Percentiles rank a stretch among this genome's conserved stretches.
These are phyloP conservation scores for Debaryomyces sp. DNA, from an alignment of 1,139 yeast species.

Conservation along the genomic window DNA sequence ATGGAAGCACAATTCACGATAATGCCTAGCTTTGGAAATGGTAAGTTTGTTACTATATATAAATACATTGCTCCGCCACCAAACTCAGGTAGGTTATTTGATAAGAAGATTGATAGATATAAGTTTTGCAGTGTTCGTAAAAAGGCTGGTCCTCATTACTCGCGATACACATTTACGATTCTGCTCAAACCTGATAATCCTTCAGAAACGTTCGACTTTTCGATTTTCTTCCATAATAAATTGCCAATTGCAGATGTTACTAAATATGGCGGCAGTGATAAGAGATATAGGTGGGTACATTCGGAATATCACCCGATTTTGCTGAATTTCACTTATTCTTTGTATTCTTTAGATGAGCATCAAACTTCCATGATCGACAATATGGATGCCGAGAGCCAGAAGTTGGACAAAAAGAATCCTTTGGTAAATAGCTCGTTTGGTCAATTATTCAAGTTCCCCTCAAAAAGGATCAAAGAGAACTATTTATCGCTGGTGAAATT, in stretches of 20 bases:
- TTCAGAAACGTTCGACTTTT: background rate
- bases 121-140: background rate
- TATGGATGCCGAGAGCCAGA: background rate
- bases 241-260: constrained; percentile 4
- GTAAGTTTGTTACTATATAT: background rate
- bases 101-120: background rate
- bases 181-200: background rate
- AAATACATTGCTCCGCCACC: background rate
- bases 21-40: background rate
- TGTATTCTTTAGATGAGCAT: background rate
- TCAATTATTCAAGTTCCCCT: background rate
- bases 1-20: background rate
- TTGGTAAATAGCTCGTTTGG: background rate
- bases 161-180: background rate
- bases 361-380: constrained; percentile 4
- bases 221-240: background rate
- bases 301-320: background rate
- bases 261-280: background rate
- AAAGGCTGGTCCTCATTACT: background rate
- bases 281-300: constrained; percentile 3
- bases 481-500: background rate
- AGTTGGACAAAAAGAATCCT: background rate
- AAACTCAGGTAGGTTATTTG: background rate
- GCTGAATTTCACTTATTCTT: background rate
- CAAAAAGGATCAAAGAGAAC: background rate